phyloP scores from a whole-genome alignment of 2,329 filamentous ascomycete genomes.

The Pezizomycotina sp. region DNA sequence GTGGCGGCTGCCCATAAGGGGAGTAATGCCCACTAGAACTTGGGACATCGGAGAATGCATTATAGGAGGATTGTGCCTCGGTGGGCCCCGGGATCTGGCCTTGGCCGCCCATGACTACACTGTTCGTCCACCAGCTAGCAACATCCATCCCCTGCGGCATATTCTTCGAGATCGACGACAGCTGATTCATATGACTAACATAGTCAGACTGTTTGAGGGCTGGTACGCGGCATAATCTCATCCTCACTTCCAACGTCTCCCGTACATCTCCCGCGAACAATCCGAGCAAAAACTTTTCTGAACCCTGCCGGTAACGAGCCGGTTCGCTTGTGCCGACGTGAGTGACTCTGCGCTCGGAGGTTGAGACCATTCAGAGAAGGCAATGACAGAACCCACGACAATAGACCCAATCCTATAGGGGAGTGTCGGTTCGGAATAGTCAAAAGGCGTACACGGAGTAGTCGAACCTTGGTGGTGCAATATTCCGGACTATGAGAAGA shows the following conservation, averaged over 20 bases:
- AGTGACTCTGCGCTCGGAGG: slow-evolving; percentile 29
- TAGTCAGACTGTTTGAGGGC: slow-evolving; percentile 34
- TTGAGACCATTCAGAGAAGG: slow-evolving; percentile 33
- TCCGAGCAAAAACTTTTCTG: slow-evolving; percentile 68
- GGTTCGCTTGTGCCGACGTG: slow-evolving; percentile 25
- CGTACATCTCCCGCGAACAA: slow-evolving; percentile 62
- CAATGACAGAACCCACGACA: slow-evolving; percentile 59
- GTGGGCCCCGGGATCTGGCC: too few species aligned
- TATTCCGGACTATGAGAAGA: slow-evolving; percentile 68
- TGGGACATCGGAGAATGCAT: too few species aligned
- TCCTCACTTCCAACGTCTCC: slow-evolving; percentile 83
- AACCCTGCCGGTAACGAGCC: slow-evolving; percentile 72
- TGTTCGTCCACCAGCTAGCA: slow-evolving; percentile 14
- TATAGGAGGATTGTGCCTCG: too few species aligned
- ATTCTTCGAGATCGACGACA: slow-evolving; percentile 8
- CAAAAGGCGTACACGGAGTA: slow-evolving; percentile 95
- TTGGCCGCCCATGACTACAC: too few species aligned
- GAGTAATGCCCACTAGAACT: too few species aligned
- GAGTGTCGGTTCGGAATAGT: slow-evolving; percentile 92
- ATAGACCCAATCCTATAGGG: slow-evolving; percentile 90
- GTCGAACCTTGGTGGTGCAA: slow-evolving; percentile 57
- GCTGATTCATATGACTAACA: slow-evolving; percentile 21
- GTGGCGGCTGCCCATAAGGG: too few species aligned
- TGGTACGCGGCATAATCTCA: slow-evolving; percentile 66
- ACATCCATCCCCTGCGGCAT: slow-evolving; percentile 16